Percentiles rank a stretch among this genome's conserved stretches.
phyloP scores from a whole-genome alignment of 805 yeast species.

The Cyberlindnera amylophila region DNA sequence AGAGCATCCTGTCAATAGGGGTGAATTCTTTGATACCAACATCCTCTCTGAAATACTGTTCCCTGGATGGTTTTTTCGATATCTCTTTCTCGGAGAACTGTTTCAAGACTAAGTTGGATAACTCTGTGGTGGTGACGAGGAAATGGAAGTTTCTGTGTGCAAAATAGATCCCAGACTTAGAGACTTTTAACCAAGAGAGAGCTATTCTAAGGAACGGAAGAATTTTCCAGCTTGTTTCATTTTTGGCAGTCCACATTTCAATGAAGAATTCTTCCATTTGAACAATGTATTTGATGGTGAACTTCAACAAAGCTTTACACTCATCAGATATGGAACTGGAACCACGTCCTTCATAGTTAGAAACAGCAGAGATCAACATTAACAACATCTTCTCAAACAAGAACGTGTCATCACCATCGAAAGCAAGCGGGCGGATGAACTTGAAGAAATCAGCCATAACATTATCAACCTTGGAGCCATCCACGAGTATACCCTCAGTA shows the following conservation, averaged over 20 bases:
- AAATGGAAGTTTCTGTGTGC: slow-evolving; percentile 32
- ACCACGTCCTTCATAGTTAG: slow-evolving; percentile 15
- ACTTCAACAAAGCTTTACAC: slow-evolving; percentile 31
- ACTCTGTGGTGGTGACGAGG: slow-evolving; percentile 27
- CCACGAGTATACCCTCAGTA: slow-evolving; percentile 23
- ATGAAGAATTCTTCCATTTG: slow-evolving; percentile 32
- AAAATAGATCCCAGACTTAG: slow-evolving; percentile 38
- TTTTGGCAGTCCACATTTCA: slow-evolving; percentile 28
- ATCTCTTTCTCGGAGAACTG: slow-evolving; percentile 14
- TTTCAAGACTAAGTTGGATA: slow-evolving; percentile 29
- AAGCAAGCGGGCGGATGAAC: slow-evolving; percentile 18
- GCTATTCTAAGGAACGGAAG: slow-evolving; percentile 45
- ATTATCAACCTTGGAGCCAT: slow-evolving; percentile 28
- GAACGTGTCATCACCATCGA: slow-evolving; percentile 12
- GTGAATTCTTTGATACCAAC: slow-evolving; percentile 56
- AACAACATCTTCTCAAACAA: slow-evolving; percentile 33
- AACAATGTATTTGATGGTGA: slow-evolving; percentile 38
- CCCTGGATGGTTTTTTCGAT: slow-evolving; percentile 41
- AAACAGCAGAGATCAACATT: slow-evolving; percentile 37
- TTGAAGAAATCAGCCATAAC: slow-evolving; percentile 34
- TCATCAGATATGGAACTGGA: slow-evolving; percentile 4
- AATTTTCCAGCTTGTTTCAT: slow-evolving; percentile 18
- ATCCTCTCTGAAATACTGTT: slow-evolving; percentile 61
- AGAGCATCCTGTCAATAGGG: slow-evolving; percentile 49
- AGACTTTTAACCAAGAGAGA: slow-evolving; percentile 54